Percentiles rank a stretch among this genome's conserved stretches.
Evolutionary conservation across 345 rosid species (phyloP).

Genomic region (Sisymbrium altissimum): DNA sequence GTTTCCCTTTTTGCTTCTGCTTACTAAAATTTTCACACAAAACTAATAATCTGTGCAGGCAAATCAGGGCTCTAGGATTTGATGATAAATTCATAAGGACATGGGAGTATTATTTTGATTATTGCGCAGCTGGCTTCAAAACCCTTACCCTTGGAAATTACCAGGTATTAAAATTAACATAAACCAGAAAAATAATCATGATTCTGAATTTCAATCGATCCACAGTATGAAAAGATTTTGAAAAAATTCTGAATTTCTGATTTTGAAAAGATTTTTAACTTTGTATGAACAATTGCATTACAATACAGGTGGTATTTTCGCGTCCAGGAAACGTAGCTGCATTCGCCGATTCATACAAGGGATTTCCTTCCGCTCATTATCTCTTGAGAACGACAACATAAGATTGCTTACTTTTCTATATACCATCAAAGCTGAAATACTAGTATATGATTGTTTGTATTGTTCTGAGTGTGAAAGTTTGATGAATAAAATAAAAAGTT

Average conservation of each 20-base stretch:
- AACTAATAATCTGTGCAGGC: slow-evolving; percentile 32
- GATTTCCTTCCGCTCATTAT: slow-evolving; percentile 41
- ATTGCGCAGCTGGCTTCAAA: slow-evolving; percentile 84
- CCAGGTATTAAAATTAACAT: too few species aligned
- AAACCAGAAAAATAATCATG: background rate
- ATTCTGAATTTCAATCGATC: background rate
- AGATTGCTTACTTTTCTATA: background rate
- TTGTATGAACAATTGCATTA: background rate
- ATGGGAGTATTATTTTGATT: slow-evolving; percentile 94
- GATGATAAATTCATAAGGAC: slow-evolving; percentile 72
- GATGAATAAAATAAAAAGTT: background rate
- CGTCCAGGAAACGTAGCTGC: slow-evolving; percentile 66
- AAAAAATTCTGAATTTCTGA: background rate
- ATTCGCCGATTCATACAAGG: slow-evolving; percentile 43
- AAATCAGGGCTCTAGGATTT: slow-evolving; percentile 69
- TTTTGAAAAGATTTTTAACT: too few species aligned
- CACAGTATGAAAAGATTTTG: background rate
- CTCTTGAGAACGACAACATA: slow-evolving; percentile 12
- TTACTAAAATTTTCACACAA: background rate
- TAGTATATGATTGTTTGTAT: slow-evolving; percentile 2
- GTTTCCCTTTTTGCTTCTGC: background rate
- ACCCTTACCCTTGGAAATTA: slow-evolving; percentile 67
- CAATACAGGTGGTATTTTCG: slow-evolving; percentile 54
- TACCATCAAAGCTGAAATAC: background rate
- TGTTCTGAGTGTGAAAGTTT: slow-evolving; percentile 7